phyloP scores from a whole-genome alignment of 768 basidiomycete species.

The Auricularia auricula-judae region DNA sequence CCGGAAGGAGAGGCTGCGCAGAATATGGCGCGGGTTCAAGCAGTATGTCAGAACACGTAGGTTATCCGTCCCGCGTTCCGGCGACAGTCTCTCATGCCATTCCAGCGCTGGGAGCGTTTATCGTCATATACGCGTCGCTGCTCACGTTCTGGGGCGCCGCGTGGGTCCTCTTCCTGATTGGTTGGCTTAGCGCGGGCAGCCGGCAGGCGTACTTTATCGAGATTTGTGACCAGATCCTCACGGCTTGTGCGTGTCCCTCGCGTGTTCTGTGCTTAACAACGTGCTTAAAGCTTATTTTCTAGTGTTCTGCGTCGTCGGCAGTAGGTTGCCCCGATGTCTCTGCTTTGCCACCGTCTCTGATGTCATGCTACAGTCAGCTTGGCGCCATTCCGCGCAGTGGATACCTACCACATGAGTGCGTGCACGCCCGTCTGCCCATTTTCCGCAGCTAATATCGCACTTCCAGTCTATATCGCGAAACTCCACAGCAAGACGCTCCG shows the following conservation, averaged over 20 bases:
- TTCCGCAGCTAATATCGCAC: background rate
- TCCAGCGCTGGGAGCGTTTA: background rate
- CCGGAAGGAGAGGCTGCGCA: background rate
- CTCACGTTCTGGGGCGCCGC: conserved; percentile 1
- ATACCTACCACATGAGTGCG: conserved; percentile 1
- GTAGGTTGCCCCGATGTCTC: no score
- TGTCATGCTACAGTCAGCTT: background rate
- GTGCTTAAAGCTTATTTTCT: no score
- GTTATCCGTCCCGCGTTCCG: background rate
- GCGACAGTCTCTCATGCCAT: background rate
- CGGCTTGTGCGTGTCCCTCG: background rate
- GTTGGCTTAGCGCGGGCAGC: background rate
- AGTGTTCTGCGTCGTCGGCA: background rate
- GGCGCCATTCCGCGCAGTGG: background rate
- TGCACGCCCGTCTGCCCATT: background rate
- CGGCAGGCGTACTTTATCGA: background rate
- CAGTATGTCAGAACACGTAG: background rate
- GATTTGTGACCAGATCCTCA: conserved; percentile 1
- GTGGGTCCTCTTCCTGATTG: background rate
- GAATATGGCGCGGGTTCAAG: background rate
- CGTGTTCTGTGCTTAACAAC: no score
- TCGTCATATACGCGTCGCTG: background rate
- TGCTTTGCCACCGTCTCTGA: no score
- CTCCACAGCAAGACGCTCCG: background rate
- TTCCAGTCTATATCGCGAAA: background rate